Base-by-base conservation (phyloP, 2,329 filamentous ascomycete genomes). In the Neurospora sp. region DNA sequence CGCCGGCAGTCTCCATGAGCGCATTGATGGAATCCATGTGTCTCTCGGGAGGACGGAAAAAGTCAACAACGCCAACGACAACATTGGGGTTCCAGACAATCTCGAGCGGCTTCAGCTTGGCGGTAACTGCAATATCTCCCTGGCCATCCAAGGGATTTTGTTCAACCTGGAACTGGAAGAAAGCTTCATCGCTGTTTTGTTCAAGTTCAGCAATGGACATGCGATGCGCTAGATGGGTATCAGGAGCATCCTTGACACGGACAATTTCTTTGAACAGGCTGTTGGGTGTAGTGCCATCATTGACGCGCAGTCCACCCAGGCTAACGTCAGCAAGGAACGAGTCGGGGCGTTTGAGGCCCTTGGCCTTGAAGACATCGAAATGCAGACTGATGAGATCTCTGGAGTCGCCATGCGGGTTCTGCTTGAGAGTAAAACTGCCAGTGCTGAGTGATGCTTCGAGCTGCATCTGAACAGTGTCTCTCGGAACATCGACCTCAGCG, bases 1-100 rank as follows among this genome's bases (percentile, higher is more conserved):
- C 95, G 33, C 96, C 94, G 5, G 96, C 96, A 66, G 91, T 93
- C 80, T 99, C 96, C 89, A 99, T 92, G 69, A 99, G 85, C 1
- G 96, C 96, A 12, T 89, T 91, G 75, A 99, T 97, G 10, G 96
- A 99, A 78, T 99, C 96, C 94, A 99, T 97, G 78, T 99, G 96
- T 67, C 94, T 87, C 79, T 97, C 94, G 0, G 96, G 96, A 0
- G 96, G 96, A 72, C 95, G 91, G 83, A 99, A 99, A 82, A 99
- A 99, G 75, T 93, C 93, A 68, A 91, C 92, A 46, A 98, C 89
- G 67, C 96, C 94, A 6, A 97, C 89, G 0, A 98, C 86, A 74
- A 98, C 96, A 73, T 90, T 92, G 0, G 96, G 96, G 75, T 99
- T 99, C 87, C 97, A 99, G 33, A 99, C 93, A 69, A 99, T 91